A percentile compares a stretch with the other conserved stretches of the same genome.
Evolutionary conservation across 2,329 filamentous ascomycete species (phyloP).

Genomic region (Myriosclerotinia curreyana): DNA sequence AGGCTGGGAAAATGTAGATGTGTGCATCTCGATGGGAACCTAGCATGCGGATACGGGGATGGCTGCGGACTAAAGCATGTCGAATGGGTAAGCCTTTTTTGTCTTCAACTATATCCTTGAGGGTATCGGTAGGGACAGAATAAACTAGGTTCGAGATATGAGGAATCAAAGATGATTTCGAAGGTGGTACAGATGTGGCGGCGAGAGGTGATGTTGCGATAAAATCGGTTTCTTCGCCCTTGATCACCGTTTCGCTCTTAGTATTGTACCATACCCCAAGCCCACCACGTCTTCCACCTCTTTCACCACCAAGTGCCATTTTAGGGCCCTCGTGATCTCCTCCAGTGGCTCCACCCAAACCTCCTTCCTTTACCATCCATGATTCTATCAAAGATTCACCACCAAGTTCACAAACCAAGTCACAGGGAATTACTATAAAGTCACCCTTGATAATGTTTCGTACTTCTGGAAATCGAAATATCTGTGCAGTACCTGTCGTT

Average conservation of each 20-base stretch:
- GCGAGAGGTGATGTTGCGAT: constrained; percentile 72
- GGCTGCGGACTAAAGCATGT: constrained; percentile 69
- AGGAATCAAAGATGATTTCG: constrained; percentile 62
- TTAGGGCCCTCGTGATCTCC: constrained; percentile 46
- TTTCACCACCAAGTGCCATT: constrained; percentile 53
- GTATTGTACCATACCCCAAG: constrained; percentile 91
- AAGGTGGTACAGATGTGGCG: constrained; percentile 53
- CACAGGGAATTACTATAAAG: constrained; percentile 89
- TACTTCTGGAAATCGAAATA: constrained; percentile 81
- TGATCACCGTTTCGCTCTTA: constrained; percentile 70
- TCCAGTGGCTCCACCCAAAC: constrained; percentile 60
- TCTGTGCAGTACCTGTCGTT: constrained; percentile 84
- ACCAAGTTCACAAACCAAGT: constrained; percentile 85
- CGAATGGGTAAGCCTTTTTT: constrained; percentile 71
- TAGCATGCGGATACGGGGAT: constrained; percentile 75
- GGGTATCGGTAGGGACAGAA: constrained; percentile 81
- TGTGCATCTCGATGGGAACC: constrained; percentile 87
- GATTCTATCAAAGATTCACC: constrained; percentile 80
- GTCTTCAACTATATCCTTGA: constrained; percentile 78
- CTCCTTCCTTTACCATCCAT: constrained; percentile 84
- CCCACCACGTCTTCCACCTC: constrained; percentile 67
- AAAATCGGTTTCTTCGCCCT: constrained; percentile 91
- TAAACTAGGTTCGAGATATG: constrained; percentile 77
- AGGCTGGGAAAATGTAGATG: constrained; percentile 89
- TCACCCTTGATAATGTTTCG: constrained; percentile 75